Evolutionary conservation across 202 grass and related monocot species (phyloP).

Genomic region (Dendrocalamus latiflorus): DNA sequence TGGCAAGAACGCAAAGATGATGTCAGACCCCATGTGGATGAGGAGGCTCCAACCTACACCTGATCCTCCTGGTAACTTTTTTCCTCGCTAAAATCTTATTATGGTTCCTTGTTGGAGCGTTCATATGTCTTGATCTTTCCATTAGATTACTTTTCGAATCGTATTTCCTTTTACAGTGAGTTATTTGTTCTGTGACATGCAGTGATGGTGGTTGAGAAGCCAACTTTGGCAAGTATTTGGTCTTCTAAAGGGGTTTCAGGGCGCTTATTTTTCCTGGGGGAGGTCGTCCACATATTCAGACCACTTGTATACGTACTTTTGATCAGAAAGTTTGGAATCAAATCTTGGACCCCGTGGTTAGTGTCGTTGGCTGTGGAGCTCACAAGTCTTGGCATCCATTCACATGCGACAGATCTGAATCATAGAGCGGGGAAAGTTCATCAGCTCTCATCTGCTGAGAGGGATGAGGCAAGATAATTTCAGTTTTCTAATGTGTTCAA

Average conservation of each 20-base stretch:
- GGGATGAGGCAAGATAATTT: conserved; percentile 71
- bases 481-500: background rate
- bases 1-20: conserved; percentile 77
- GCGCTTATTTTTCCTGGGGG: conserved; percentile 69
- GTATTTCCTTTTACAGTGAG: background rate
- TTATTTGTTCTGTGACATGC: conserved; percentile 19
- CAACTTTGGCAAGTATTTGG: conserved; percentile 66
- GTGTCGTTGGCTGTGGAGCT: conserved; percentile 78
- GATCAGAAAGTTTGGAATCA: conserved; percentile 89
- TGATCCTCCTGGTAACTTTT: conserved; percentile 53
- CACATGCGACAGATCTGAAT: conserved; percentile 44
- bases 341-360: conserved; percentile 92
- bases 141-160: background rate
- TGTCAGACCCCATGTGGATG: conserved; percentile 50
- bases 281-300: conserved; percentile 74
- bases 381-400: conserved; percentile 71
- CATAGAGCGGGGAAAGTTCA: conserved; percentile 49
- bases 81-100: background rate
- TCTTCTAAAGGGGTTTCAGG: conserved; percentile 68
- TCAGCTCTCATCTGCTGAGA: conserved; percentile 66
- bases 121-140: background rate
- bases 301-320: conserved; percentile 84
- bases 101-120: background rate
- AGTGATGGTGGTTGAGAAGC: conserved; percentile 51
- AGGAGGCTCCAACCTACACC: conserved; percentile 41